Conservation (phyloP, 2,329 filamentous ascomycete species). For the Cytospora piceicola region DNA sequence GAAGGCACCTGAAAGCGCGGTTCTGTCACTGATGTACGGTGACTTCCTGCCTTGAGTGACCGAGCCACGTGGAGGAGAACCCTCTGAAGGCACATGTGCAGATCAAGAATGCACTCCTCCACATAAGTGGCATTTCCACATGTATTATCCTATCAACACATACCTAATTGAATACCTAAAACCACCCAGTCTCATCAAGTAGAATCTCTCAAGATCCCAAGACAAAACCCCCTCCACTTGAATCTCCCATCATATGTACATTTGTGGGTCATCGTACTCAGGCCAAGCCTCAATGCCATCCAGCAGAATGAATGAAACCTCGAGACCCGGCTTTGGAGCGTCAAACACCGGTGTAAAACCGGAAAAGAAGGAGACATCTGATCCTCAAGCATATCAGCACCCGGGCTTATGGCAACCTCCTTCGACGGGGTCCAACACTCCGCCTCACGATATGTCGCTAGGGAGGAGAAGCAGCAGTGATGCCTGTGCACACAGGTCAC, state of each 20-base stretch:
- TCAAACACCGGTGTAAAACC: not conserved
- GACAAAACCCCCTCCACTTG: not conserved
- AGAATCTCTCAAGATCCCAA: not conserved
- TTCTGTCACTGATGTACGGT: not conserved
- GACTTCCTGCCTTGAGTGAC: not conserved
- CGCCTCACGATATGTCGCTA: not conserved
- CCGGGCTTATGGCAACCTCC: not conserved
- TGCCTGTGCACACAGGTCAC: not conserved
- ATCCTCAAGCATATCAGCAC: not conserved
- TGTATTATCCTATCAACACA: not conserved
- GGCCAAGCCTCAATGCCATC: not conserved
- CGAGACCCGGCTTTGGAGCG: not conserved
- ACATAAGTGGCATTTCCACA: not conserved
- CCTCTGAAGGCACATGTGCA: not conserved
- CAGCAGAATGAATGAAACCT: not conserved
- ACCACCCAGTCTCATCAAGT: not conserved
- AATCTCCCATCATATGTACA: slow-evolving; percentile 5
- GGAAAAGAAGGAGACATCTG: not conserved
- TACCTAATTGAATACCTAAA: not conserved
- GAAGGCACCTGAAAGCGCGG: not conserved
- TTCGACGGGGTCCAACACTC: not conserved
- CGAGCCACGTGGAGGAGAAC: not conserved
- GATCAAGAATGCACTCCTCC: not conserved
- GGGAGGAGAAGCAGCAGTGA: slow-evolving; percentile 1
- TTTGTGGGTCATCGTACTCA: slow-evolving; percentile 17